Base-by-base conservation (phyloP, 352 stramenopile genomes). In the Globisporangium cylindrosporum region DNA sequence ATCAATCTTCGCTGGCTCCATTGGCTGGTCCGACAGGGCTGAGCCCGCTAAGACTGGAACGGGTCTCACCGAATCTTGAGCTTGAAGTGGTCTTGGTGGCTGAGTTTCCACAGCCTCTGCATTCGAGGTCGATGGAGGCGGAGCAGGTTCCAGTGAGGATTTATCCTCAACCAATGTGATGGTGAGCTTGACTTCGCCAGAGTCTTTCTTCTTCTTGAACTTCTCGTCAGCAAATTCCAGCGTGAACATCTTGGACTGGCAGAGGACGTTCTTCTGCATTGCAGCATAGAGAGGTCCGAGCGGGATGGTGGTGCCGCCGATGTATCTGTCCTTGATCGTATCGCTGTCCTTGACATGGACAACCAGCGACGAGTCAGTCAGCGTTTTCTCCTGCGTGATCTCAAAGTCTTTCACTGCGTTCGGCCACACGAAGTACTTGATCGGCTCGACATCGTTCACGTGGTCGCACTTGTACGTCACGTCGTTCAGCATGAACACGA, bases 281-380 rank as follows among this genome's bases (percentile, higher is more conserved):
- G 29, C 36, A 15, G 46, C 62, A 46, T 69, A 62, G 41, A 84
- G 53, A 18, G 64, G 58, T 18, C 41, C 72, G 2, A 85, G 58
- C 34, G 70, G 59, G 56, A 88, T 79, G 54, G 58, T 69, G 25
- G 72, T 53, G 29, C 79, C 79, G 18, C 77, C 79, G 67, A 88
- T 84, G 64, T 84, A 86, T 62, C 79, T 71, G 58, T 85, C 73
- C 48, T 76, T 75, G 24, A 86, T 54, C 59, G 77, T 64, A 48
- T 84, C 79, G 43, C 73, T 81, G 72, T 88, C 79, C 61, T 81
- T 80, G 27, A 84, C 78, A 36, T 84, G 77, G 24, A 88, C 24
- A 27, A 71, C 63, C 3, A 88, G 63, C 18, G 69, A 57, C 18
- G 51, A 34, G 15, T 67, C 56, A 3, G 54, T 54, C 12, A 80